phyloP scores from a whole-genome alignment of 1,139 yeast species.

The Kodamaea alishanica region DNA sequence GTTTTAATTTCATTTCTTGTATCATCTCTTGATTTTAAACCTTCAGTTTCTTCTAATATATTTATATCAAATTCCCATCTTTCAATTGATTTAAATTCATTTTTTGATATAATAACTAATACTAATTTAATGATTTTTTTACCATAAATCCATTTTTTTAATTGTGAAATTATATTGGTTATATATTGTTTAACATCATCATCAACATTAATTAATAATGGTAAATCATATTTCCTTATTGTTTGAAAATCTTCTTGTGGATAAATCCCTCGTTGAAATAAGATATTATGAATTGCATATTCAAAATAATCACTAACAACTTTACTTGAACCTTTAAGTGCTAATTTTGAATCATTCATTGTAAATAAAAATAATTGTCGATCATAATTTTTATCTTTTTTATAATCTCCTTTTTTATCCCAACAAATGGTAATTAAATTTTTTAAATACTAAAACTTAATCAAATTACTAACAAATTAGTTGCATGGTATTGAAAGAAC shows the following conservation, averaged over 20 bases:
- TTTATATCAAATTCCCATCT: constrained; percentile 82
- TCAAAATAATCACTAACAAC: constrained; percentile 82
- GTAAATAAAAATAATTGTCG: not conserved
- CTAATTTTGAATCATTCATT: constrained; percentile 32
- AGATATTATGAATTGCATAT: constrained; percentile 71
- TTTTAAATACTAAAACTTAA: not conserved
- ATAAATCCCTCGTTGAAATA: constrained; percentile 87
- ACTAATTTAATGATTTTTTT: constrained; percentile 68
- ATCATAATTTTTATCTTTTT: not conserved
- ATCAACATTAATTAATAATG: constrained; percentile 68
- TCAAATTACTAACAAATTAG: constrained; percentile 15
- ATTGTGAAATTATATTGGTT: constrained; percentile 63
- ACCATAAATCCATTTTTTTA: constrained; percentile 76
- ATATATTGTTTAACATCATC: constrained; percentile 75
- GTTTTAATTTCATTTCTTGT: constrained; percentile 79
- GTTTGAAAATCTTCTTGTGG: constrained; percentile 84
- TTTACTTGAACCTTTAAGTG: constrained; percentile 75
- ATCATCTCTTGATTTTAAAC: constrained; percentile 40
- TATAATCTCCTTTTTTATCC: not conserved
- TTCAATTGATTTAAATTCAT: constrained; percentile 67
- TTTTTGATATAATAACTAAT: constrained; percentile 66
- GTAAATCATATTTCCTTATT: constrained; percentile 77
- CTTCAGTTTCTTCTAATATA: constrained; percentile 22
- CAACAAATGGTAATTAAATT: not conserved
- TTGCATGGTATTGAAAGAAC: constrained; percentile 74